Percentiles rank a stretch among this genome's conserved stretches.
Conservation (phyloP, 257 asterid species). For the Ajuga chamaepitys region DNA sequence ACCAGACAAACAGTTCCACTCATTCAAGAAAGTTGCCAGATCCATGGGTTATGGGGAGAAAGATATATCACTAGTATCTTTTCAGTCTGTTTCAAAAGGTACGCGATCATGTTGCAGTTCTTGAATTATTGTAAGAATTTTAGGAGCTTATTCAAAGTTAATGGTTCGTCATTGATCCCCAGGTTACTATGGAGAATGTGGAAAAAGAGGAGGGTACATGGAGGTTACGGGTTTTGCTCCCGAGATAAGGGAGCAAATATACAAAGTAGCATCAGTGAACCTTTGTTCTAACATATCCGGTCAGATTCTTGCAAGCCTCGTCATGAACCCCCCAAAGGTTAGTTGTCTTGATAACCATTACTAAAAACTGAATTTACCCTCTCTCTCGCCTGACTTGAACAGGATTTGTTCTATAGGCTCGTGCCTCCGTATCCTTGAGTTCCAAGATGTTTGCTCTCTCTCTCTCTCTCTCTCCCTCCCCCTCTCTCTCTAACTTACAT, state of each 20-base stretch:
- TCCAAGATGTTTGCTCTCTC: too few relatives aligned
- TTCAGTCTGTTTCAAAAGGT: conserved; percentile 97
- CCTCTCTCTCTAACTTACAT: too few relatives aligned
- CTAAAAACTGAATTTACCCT: background rate
- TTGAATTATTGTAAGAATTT: background rate
- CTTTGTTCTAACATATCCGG: conserved; percentile 95
- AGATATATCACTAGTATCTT: conserved; percentile 74
- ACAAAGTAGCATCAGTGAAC: conserved; percentile 90
- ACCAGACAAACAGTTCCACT: conserved; percentile 91
- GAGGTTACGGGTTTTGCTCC: conserved; percentile 93
- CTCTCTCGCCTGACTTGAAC: too few relatives aligned
- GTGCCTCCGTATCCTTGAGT: too few relatives aligned
- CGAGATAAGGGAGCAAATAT: conserved; percentile 76
- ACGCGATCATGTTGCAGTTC: conserved; percentile 1
- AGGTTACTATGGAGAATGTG: conserved; percentile 98
- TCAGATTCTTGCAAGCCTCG: conserved; percentile 92
- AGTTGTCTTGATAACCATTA: background rate
- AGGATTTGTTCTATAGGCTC: too few relatives aligned
- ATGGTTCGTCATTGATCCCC: conserved; percentile 1
- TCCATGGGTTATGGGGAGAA: conserved; percentile 83
- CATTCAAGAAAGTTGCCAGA: conserved; percentile 79
- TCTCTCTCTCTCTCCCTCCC: too few relatives aligned
- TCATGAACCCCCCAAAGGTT: conserved; percentile 96
- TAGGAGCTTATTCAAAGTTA: background rate
- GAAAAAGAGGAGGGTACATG: conserved; percentile 98